These are phyloP conservation scores for Talaromyces adpressus DNA, from an alignment of 495 filamentous ascomycete species.

Conservation along the genomic window DNA sequence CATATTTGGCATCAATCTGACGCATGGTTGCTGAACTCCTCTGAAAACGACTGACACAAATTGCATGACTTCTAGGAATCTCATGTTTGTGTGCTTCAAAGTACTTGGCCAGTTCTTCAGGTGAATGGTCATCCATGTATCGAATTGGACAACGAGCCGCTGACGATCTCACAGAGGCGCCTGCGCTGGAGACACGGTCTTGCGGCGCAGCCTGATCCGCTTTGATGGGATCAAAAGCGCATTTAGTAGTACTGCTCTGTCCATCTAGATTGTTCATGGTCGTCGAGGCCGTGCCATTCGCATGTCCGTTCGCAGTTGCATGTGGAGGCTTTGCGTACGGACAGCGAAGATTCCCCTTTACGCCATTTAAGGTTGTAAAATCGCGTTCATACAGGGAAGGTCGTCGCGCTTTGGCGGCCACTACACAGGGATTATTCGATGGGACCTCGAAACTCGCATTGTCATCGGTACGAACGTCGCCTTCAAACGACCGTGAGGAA, in stretches of 20 bases:
- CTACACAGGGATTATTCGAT: conserved; percentile 28
- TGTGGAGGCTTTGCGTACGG: conserved; percentile 33
- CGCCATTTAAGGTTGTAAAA: conserved; percentile 38
- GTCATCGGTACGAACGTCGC: neutral
- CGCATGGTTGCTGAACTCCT: conserved; percentile 72
- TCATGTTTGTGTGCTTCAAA: conserved; percentile 91
- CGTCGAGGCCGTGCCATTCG: conserved; percentile 13
- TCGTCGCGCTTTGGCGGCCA: conserved; percentile 30
- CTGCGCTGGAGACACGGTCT: conserved; percentile 30
- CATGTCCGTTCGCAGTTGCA: neutral
- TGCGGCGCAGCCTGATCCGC: conserved; percentile 24
- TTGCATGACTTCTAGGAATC: conserved; percentile 80
- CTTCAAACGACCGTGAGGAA: conserved; percentile 25
- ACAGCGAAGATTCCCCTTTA: conserved; percentile 35
- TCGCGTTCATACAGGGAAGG: conserved; percentile 32
- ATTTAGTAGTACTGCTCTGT: neutral
- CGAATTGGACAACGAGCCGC: conserved; percentile 74
- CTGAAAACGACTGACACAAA: conserved; percentile 83
- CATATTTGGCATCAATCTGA: conserved; percentile 86
- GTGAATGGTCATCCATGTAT: conserved; percentile 79
- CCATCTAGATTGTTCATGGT: conserved; percentile 17
- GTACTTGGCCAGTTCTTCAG: conserved; percentile 84
- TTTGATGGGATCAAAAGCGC: conserved; percentile 38
- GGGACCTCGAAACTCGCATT: neutral
- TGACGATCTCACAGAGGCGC: conserved; percentile 38